Percentiles rank a stretch among this genome's conserved stretches.
phyloP scores from a whole-genome alignment of 1,284 basidiomycete genomes.

The Ustilago sp. region DNA sequence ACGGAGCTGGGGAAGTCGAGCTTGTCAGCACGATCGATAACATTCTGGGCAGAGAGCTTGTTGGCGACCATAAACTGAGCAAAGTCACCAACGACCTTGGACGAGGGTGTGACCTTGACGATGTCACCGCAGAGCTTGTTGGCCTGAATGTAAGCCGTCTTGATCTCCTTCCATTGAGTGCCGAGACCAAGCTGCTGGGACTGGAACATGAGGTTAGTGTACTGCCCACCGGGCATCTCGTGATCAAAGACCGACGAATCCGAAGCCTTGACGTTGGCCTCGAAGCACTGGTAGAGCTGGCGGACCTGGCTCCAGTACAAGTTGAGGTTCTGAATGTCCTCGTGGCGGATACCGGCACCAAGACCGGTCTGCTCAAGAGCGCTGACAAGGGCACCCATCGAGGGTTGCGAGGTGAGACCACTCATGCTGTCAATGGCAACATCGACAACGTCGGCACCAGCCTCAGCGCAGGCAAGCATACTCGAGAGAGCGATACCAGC shows the following conservation, averaged over 20 bases:
- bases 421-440: constrained; percentile 98
- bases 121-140: constrained; percentile 88
- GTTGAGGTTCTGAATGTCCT: constrained; percentile 97
- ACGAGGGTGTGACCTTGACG: constrained; percentile 99
- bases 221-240: constrained; percentile 95
- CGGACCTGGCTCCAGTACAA: constrained; percentile 98
- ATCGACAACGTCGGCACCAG: constrained; percentile 97
- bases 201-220: constrained; percentile 83
- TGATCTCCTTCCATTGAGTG: constrained; percentile 98
- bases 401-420: constrained; percentile 96
- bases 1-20: constrained; percentile 91
- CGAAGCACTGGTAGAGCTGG: constrained; percentile 94
- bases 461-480: constrained; percentile 94
- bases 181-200: constrained; percentile 96
- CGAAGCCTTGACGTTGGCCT: constrained; percentile 96
- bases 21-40: constrained; percentile 84
- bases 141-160: constrained; percentile 88
- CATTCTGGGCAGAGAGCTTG: constrained; percentile 85
- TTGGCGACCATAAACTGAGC: constrained; percentile 97
- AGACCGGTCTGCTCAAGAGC: constrained; percentile 94
- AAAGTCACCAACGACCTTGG: constrained; percentile 99
- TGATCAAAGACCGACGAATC: constrained; percentile 91
- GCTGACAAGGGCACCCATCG: constrained; percentile 95
- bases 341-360: constrained; percentile 96
- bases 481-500: constrained; percentile 96